phyloP scores from a whole-genome alignment of 768 basidiomycete species.

The Tephrocybe sp. region DNA sequence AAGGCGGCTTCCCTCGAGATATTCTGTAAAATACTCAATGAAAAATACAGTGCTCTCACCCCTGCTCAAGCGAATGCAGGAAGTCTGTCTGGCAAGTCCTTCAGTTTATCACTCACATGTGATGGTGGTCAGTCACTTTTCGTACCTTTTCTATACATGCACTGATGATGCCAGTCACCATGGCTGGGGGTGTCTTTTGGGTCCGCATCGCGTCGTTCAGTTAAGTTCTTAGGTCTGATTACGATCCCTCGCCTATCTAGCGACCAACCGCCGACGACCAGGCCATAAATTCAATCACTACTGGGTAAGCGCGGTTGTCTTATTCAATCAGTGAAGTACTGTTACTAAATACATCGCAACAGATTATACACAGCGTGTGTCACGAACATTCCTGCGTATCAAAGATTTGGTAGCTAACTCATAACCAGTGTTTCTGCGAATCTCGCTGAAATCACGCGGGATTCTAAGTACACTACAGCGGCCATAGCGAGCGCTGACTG shows the following conservation, averaged over 20 bases:
- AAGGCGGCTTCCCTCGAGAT: conserved; percentile 15
- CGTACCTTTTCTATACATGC: background rate
- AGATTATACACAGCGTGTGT: conserved; percentile 18
- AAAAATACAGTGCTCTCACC: conserved; percentile 40
- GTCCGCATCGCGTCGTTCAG: conserved; percentile 20
- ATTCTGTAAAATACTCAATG: background rate
- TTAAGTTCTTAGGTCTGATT: background rate
- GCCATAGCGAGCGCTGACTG: conserved; percentile 47
- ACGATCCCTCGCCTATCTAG: conserved; percentile 22
- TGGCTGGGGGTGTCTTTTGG: conserved; percentile 60
- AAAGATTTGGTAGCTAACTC: background rate
- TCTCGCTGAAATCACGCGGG: conserved; percentile 44
- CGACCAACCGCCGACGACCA: conserved; percentile 42
- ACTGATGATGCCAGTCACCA: conserved; percentile 32
- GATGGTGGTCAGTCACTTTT: conserved; percentile 35
- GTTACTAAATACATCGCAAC: background rate
- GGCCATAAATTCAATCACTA: conserved; percentile 49
- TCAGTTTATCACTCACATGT: conserved; percentile 41
- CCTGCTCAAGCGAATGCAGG: conserved; percentile 36
- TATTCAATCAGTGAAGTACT: too few relatives aligned
- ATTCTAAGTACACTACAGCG: conserved; percentile 45
- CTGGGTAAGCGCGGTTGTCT: conserved; percentile 37
- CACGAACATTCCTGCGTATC: background rate
- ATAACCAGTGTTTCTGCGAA: conserved; percentile 44
- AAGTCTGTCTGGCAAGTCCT: conserved; percentile 38